These are phyloP conservation scores for Ustilago loliicola DNA, from an alignment of 1,284 basidiomycete genomes.

Conservation along the genomic window DNA sequence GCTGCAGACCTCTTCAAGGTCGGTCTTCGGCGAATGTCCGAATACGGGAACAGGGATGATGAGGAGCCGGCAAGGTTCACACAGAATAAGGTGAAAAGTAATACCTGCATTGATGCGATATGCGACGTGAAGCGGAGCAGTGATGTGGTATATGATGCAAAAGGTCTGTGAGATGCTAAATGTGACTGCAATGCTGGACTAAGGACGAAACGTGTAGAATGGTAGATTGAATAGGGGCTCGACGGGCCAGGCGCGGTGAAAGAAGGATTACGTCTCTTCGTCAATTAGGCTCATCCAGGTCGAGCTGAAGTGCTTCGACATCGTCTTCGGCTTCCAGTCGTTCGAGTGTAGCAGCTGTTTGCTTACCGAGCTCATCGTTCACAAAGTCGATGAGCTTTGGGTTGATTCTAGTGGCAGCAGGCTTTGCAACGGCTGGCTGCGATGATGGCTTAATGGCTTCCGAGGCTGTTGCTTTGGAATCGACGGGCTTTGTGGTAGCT, in stretches of 20 bases:
- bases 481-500: not conserved
- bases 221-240: not conserved
- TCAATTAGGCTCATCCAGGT: conserved; percentile 18
- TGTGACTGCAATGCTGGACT: not conserved
- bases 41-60: not conserved
- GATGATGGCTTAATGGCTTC: not conserved
- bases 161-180: not conserved
- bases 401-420: conserved; percentile 25
- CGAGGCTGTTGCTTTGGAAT: not conserved
- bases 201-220: not conserved
- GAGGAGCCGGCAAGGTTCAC: too few species aligned
- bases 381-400: conserved; percentile 45
- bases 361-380: conserved; percentile 45
- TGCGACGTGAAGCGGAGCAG: not conserved
- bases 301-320: conserved; percentile 34
- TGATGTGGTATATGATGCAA: conserved; percentile 7
- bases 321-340: conserved; percentile 26
- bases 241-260: not conserved
- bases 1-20: not conserved
- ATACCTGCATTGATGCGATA: not conserved
- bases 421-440: conserved; percentile 10
- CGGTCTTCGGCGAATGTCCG: not conserved
- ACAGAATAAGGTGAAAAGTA: not conserved
- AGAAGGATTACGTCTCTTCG: not conserved
- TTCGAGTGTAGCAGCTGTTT: conserved; percentile 27